A percentile compares a stretch with the other conserved stretches of the same genome.
phyloP scores from a whole-genome alignment of 2,329 filamentous ascomycete genomes.

The Sclerotinia spermophila region DNA sequence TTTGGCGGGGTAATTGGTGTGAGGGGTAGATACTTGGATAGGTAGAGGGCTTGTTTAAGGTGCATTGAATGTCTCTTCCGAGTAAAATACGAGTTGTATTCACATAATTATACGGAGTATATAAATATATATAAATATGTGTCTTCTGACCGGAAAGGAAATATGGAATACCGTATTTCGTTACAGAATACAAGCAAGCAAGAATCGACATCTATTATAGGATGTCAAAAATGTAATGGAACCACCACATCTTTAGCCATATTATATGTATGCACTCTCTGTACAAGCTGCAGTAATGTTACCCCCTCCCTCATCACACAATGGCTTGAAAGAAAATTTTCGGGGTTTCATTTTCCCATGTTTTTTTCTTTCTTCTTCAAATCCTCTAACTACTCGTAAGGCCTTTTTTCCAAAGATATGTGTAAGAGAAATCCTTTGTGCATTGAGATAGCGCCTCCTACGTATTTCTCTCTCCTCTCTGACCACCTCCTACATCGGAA shows the following conservation, averaged over 20 bases:
- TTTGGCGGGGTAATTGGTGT: slow-evolving; percentile 5
- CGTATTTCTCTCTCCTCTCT: not conserved
- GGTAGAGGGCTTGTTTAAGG: not conserved
- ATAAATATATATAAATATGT: not conserved
- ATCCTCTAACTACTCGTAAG: too few relatives aligned
- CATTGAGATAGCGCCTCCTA: not conserved
- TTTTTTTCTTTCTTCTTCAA: not conserved
- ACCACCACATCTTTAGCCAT: not conserved
- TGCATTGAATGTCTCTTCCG: not conserved
- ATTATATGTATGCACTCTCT: too few relatives aligned
- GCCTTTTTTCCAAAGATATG: not conserved
- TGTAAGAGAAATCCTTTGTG: not conserved
- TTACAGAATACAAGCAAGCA: not conserved
- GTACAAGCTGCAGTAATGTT: not conserved
- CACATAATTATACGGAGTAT: too few relatives aligned
- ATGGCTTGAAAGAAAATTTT: not conserved
- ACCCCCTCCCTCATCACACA: not conserved
- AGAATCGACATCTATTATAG: not conserved
- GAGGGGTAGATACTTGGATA: not conserved
- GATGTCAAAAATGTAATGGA: not conserved
- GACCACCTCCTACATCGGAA: not conserved
- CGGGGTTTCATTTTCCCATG: not conserved
- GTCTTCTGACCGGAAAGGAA: not conserved
- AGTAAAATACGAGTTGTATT: not conserved
- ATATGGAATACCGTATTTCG: not conserved